A percentile compares a stretch with the other conserved stretches of the same genome.
These are phyloP conservation scores for Ogataea henricii DNA, from an alignment of 805 yeast species.

Conservation along the genomic window DNA sequence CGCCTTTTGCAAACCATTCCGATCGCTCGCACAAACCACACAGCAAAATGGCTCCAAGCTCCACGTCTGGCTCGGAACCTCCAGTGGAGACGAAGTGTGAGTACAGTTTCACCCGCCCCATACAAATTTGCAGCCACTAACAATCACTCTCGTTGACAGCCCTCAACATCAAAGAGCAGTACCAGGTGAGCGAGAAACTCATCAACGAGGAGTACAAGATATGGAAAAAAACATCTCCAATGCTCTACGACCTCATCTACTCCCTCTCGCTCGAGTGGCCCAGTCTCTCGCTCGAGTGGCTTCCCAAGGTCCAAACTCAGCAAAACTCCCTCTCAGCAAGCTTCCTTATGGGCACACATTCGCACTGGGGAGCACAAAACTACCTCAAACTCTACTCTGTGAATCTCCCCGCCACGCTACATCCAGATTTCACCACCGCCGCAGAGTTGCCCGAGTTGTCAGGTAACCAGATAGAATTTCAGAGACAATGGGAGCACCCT, in stretches of 20 bases:
- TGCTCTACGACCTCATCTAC: constrained; percentile 71
- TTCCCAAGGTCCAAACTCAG: constrained; percentile 44
- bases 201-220: constrained; percentile 75
- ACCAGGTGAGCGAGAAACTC: constrained; percentile 60
- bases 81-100: constrained; percentile 12
- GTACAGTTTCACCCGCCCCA: neutral
- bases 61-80: constrained; percentile 5
- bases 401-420: constrained; percentile 52
- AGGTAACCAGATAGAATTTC: constrained; percentile 44
- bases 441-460: constrained; percentile 22
- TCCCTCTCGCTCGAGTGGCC: constrained; percentile 73
- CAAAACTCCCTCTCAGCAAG: constrained; percentile 21
- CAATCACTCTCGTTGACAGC: constrained; percentile 14
- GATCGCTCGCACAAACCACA: neutral
- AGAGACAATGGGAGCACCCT: constrained; percentile 58
- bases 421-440: constrained; percentile 32
- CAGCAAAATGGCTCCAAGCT: constrained; percentile 10
- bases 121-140: constrained; percentile 8
- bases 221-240: constrained; percentile 85
- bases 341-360: constrained; percentile 51
- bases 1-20: neutral
- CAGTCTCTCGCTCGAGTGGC: constrained; percentile 68
- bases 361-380: constrained; percentile 43
- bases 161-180: constrained; percentile 35
- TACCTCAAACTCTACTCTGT: constrained; percentile 47